Conservation (phyloP, 148 eudicot species). For the Chenopodium formosanum region DNA sequence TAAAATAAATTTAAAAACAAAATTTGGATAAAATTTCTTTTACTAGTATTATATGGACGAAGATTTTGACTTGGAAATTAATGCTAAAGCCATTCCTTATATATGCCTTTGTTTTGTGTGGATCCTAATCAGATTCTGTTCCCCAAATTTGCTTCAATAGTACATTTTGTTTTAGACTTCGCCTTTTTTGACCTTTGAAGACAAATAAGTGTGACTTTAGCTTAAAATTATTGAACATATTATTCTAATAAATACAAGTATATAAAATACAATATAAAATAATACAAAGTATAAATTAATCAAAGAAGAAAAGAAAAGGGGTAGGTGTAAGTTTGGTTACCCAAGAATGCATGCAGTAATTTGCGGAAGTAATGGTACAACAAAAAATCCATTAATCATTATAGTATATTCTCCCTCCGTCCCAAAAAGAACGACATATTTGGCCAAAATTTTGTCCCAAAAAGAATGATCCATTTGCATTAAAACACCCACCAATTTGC, state of each 20-base stretch:
- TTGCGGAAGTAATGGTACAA: conserved; percentile 7
- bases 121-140: not conserved
- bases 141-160: conserved; percentile 4
- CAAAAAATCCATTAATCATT: not conserved
- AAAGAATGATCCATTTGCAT: too few species aligned
- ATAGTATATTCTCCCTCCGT: too few species aligned
- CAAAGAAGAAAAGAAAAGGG: too few species aligned
- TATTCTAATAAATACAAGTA: not conserved
- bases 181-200: not conserved
- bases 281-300: too few species aligned
- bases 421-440: too few species aligned
- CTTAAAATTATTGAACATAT: not conserved
- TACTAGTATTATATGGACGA: too few species aligned
- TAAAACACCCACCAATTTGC: too few species aligned
- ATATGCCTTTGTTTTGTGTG: not conserved
- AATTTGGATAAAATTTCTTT: too few species aligned
- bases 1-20: too few species aligned
- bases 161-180: not conserved
- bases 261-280: not conserved
- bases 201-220: not conserved
- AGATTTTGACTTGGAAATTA: too few species aligned
- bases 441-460: too few species aligned
- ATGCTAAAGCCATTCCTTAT: too few species aligned
- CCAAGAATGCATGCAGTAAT: not conserved
- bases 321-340: not conserved